Base-by-base conservation (phyloP, 345 rosid species). In the Tarenaya hassleriana region DNA sequence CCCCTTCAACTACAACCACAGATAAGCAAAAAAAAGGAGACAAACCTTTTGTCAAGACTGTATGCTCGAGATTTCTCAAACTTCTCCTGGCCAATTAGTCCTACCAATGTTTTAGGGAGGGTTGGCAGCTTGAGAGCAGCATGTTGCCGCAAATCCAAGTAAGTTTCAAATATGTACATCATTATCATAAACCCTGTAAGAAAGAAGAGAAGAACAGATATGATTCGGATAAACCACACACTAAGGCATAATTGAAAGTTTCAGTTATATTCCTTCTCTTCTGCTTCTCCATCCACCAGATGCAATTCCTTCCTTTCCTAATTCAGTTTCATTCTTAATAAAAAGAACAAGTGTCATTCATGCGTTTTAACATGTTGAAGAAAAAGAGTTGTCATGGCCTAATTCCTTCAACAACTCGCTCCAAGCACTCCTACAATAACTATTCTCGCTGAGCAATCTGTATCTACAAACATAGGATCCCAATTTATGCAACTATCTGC, bases 11-110 rank as follows among this genome's bases (percentile, higher is more conserved):
- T n/a, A n/a, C n/a, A n/a, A n/a, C n/a, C n/a, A n/a, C n/a, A 8
- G 1, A 58, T 49, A 34, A 19, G 40, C 53, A 60, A 31, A 6
- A 18, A 53, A 38, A 63, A 62, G 14, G 3, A 44, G 37, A 17
- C 18, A 45, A 67, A 88, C 99, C 99, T 94, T 71, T 88, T 94
- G 69, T 88, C 97, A 53, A 94, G 91, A 69, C 99, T 94, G 70
- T 94, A 88, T 47, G 89, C 84, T 55, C 97, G 80, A 38, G 99
- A 80, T 61, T 80, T 88, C 64, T 79, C 81, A 71, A 94, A 88
- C 65, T 94, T 94, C 61, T 94, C 94, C 55, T 72, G 94, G 72
- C 95, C 75, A 71, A 94, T 88, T 37, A 94, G 82, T 59, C 95
- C 97, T 71, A 70, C 82, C 80, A 94, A 75, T 47, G 99, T 61